Evolutionary conservation across 225 moss, liverwort and hornwort species (phyloP), one percentile per base, ranked within the genome.

Genomic region (Bryum argenteum): DNA sequence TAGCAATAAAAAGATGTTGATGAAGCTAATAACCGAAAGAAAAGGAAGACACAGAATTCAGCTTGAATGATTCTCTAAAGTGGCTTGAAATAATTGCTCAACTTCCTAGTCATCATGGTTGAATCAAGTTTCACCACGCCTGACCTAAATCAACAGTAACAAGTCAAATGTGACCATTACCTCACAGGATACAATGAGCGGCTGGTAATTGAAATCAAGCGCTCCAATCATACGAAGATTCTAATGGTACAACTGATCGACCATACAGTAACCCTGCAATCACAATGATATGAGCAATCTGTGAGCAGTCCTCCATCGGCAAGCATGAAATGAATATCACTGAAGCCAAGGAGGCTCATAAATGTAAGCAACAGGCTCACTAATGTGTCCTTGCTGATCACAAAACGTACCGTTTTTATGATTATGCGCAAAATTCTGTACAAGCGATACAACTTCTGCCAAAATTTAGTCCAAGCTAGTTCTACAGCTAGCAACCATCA

Each of bases 41-140:
- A 48, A 7, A 17, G 16, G 17, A 16, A 1, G 40, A 22, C 14
- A 3, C 39, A 45, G 12, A 50, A 65, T 58, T 33, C 22, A 48
- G 37, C 23, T 65, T 12, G n/a, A 50, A 63, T 73, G 73, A 14
- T 52, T 53, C 64, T 54, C 26, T n/a, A 54, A 54, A 67, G 61
- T 28, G 24, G 14, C 28, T 4, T 67, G 14, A 18, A 10, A 41
- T 9, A 50, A 21, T 13, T 33, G 59, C 59, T 51, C 60, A 33
- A 44, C n/a, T 60, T 42, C 40, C 54, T 23, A 23, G 55, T 28
- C 44, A 47, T 56, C 65, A 10, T 12, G 7, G 16, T 28, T 28
- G 2, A 28, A 20, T 54, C 22, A 21, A 9, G 3, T 58, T 66
- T 56, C 23, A 24, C n/a, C 47, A 48, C 13, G 12, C n/a, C n/a